Percentiles rank a stretch among this genome's conserved stretches.
Evolutionary conservation across 1,139 yeast genomes (phyloP).

Genomic region (Lodderomyces metapsilosis): DNA sequence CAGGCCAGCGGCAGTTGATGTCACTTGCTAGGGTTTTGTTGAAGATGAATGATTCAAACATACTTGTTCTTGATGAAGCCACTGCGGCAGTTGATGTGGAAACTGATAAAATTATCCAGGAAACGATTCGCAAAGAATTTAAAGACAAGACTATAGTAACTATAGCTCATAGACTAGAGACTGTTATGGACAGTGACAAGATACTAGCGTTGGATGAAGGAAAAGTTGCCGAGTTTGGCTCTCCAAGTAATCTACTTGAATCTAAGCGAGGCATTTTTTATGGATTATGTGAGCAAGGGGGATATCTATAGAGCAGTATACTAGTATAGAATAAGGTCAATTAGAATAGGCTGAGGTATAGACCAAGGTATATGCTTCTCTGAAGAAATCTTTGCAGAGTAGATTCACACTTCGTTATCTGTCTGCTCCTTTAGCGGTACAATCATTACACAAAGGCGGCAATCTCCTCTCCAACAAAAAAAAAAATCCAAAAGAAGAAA

Average conservation of each 20-base stretch:
- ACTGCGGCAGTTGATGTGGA: conserved; percentile 84
- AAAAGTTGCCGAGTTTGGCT: conserved; percentile 64
- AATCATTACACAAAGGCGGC: too few relatives aligned
- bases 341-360: too few relatives aligned
- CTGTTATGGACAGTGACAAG: conserved; percentile 76
- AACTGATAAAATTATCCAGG: conserved; percentile 73
- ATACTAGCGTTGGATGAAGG: conserved; percentile 72
- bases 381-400: too few relatives aligned
- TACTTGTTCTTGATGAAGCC: conserved; percentile 76
- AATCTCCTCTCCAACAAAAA: too few relatives aligned
- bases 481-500: not conserved
- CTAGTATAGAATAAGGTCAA: too few relatives aligned
- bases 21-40: conserved; percentile 75
- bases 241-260: conserved; percentile 37
- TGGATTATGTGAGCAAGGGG: conserved; percentile 19
- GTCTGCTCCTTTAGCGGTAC: too few relatives aligned
- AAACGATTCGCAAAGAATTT: conserved; percentile 66
- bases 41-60: conserved; percentile 51
- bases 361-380: not conserved
- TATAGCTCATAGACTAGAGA: conserved; percentile 80
- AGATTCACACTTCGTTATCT: too few relatives aligned
- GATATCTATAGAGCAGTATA: conserved; percentile 12
- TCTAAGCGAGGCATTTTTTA: conserved; percentile 17
- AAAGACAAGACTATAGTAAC: conserved; percentile 68
- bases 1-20: conserved; percentile 76